Base-by-base conservation (phyloP, 257 asterid species). In the Knoxia roxburghii region DNA sequence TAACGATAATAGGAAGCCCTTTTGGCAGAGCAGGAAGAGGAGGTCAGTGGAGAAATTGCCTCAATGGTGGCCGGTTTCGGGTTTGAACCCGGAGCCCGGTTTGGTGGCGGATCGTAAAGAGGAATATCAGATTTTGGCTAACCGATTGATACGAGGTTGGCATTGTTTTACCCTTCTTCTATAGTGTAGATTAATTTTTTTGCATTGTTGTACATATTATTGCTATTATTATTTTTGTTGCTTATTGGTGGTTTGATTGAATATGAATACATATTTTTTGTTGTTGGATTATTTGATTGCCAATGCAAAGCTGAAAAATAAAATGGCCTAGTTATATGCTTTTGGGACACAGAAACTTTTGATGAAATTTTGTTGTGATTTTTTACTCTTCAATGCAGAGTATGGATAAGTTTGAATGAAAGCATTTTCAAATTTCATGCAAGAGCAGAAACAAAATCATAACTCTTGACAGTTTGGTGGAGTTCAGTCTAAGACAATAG, bases 51-150 rank as follows among this genome's bases (percentile, higher is more conserved):
- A 73, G 61, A 83, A 79, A 79, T 68, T 90, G 88, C 97, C 99
- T 8, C 83, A 69, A 72, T 93, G 99, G 99, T 93, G 99, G 97
- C 97, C 96, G 62, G 67, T 52, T 33, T 78, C 75, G 54, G 49
- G 41, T 68, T 78, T 73, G 56, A 75, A 21, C 52, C 65, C 79
- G 12, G 61, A 68, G 43, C 54, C 64, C 8, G 35, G 37, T 21
- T 81, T 75, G 37, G 68, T 74, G 23, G 72, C 33, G 26, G 81
- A 58, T 7, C 55, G 39, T 33, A 75, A 69, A 76, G 90, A 88
- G 71, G 95, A 86, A 68, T 86, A 86, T 75, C 95, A 86, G 83
- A 84, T 72, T 60, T 65, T 77, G 77, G 95, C 85, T 71, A 81
- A 90, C 68, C 84, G 81, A 65, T 77, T 85, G 70, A 78, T 86